phyloP scores from a whole-genome alignment of 176 grass and related monocot genomes.

The Ananas comosus region DNA sequence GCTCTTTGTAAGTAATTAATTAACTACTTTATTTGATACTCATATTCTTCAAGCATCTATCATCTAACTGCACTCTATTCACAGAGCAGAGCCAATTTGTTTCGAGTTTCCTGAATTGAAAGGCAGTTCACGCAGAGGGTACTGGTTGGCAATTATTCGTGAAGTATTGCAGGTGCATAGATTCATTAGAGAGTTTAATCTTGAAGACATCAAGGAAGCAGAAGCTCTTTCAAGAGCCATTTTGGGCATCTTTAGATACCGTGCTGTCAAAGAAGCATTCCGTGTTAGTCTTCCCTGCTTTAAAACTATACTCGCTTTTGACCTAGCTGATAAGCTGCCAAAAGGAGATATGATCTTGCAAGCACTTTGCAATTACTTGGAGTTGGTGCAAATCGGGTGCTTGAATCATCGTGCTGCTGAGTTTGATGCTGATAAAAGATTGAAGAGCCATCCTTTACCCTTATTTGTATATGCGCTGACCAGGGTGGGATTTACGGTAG shows the following conservation, averaged over 20 bases:
- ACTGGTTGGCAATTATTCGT: constrained; percentile 82
- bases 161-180: constrained; percentile 78
- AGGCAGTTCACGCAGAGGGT: constrained; percentile 68
- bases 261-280: constrained; percentile 63
- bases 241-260: constrained; percentile 64
- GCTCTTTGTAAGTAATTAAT: constrained; percentile 51
- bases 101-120: constrained; percentile 82
- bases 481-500: constrained; percentile 50
- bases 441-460: constrained; percentile 38
- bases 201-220: constrained; percentile 40
- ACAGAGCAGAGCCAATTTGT: constrained; percentile 66
- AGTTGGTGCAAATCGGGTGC: constrained; percentile 12
- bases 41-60: background rate
- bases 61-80: constrained; percentile 16
- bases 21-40: background rate
- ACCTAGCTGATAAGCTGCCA: constrained; percentile 81
- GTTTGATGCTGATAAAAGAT: constrained; percentile 22
- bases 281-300: constrained; percentile 56
- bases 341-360: constrained; percentile 90
- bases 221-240: constrained; percentile 57
- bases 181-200: constrained; percentile 73
- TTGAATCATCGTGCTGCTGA: no score
- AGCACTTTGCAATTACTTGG: constrained; percentile 51
- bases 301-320: constrained; percentile 78
- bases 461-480: constrained; percentile 44